Base-by-base conservation (phyloP, 1,139 yeast species). In the Yamadazyma epiphylla region DNA sequence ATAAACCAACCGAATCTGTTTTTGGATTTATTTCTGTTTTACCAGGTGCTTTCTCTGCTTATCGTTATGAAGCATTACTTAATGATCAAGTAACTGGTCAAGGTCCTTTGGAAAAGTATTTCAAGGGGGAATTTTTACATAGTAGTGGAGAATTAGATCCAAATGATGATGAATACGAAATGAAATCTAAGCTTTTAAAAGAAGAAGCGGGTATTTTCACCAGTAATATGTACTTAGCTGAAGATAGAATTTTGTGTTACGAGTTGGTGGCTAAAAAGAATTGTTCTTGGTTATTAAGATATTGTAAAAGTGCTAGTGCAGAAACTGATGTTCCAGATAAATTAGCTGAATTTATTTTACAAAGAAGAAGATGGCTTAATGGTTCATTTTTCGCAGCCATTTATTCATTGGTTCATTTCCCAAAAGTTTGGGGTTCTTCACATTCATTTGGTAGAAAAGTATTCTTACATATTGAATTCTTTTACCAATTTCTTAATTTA, bases 331-430 rank as follows among this genome's bases (percentile, higher is more conserved):
- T 68, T 4, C 74, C 74, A 8, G 74, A 68, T 37, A 52, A 52
- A 12, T 47, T 68, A 26, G 70, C 74, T 3, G 74, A 68, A 39
- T 68, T 68, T 30, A 59, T 68, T 27, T 56, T 67, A 33, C 74
- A 68, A 46, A 58, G 74, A 54, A 60, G 74, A 55, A 60, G 74
- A 52, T 68, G 74, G 74, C 55, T 68, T 39, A 68, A 68, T 46
- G 74, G 74, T 31, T 67, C 74, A 2, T 68, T 68, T 36, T 68
- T 68, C 34, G 74, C 74, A 2, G 74, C 74, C 32, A 65, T 65
- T 29, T 68, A 68, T 42, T 51, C 72, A 2, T 57, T 68, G 45
- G 72, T 53, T 13, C 73, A 68, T 42, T 68, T 66, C 42, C 58
- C 66, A 9, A 65, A 66, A 35, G 36, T 68, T 17, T 68, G 74